phyloP scores from a whole-genome alignment of 768 basidiomycete genomes.

The Auriculariales sp. region DNA sequence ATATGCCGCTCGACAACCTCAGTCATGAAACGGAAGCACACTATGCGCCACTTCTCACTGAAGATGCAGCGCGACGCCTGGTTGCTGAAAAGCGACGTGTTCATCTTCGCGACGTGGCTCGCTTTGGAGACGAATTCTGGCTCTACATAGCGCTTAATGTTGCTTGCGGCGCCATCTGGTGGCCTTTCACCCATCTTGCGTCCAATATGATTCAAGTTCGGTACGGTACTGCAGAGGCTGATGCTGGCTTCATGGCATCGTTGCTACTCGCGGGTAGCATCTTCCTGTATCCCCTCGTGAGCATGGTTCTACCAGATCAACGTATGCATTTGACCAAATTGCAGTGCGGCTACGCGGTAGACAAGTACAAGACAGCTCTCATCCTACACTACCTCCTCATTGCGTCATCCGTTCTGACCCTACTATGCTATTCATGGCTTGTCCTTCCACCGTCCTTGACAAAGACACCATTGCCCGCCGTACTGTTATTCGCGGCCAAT shows the following conservation, averaged over 20 bases:
- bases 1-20: neutral
- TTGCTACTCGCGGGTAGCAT: conserved; percentile 59
- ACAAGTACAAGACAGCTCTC: conserved; percentile 38
- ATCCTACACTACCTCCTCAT: conserved; percentile 44
- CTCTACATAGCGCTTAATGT: conserved; percentile 69
- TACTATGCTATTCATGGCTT: conserved; percentile 53
- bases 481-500: conserved; percentile 47
- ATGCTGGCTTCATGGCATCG: conserved; percentile 50
- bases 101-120: conserved; percentile 40
- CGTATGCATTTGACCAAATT: conserved; percentile 1
- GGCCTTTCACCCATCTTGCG: conserved; percentile 63
- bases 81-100: conserved; percentile 56
- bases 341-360: conserved; percentile 54
- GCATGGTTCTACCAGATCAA: conserved; percentile 11
- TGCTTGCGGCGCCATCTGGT: conserved; percentile 63
- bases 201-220: conserved; percentile 61
- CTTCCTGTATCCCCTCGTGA: conserved; percentile 53
- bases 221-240: conserved; percentile 42
- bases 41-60: conserved; percentile 29
- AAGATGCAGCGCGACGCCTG: conserved; percentile 45
- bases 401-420: conserved; percentile 43
- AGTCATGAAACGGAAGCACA: conserved; percentile 18
- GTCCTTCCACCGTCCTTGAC: conserved; percentile 44
- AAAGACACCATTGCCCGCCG: conserved; percentile 41
- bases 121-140: conserved; percentile 68